phyloP scores from a whole-genome alignment of 2,329 filamentous ascomycete genomes.

The Fusarium begoniae region DNA sequence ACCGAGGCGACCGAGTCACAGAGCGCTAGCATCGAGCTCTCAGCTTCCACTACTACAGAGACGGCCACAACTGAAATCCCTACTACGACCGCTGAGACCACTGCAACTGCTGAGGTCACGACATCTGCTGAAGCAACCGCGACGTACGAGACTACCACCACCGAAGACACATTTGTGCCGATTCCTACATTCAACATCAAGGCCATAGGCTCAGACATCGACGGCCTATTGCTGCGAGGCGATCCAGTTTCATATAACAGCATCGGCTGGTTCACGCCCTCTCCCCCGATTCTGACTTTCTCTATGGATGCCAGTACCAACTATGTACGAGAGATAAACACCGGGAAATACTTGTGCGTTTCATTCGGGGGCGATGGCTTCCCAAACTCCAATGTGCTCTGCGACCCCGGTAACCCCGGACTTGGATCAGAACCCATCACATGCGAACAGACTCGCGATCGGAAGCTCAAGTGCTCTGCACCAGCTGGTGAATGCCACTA shows the following conservation, averaged over 20 bases:
- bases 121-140: neutral
- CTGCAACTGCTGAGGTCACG: neutral
- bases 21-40: neutral
- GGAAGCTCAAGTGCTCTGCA: neutral
- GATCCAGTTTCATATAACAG: accelerated
- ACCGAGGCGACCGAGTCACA: neutral
- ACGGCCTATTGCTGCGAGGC: neutral
- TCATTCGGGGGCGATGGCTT: neutral
- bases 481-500: neutral
- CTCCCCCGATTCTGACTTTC: neutral
- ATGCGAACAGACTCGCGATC: neutral
- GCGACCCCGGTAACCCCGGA: accelerated
- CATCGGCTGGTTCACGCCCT: neutral
- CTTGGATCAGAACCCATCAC: accelerated
- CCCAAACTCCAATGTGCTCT: neutral
- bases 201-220: neutral
- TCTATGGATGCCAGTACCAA: neutral
- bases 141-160: neutral
- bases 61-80: neutral
- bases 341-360: neutral
- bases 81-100: neutral
- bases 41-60: neutral
- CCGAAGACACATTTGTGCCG: neutral
- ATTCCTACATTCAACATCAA: neutral
- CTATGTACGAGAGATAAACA: neutral